These are phyloP conservation scores for Penicillium sp. DNA, from an alignment of 2,329 filamentous ascomycete genomes.

Conservation along the genomic window DNA sequence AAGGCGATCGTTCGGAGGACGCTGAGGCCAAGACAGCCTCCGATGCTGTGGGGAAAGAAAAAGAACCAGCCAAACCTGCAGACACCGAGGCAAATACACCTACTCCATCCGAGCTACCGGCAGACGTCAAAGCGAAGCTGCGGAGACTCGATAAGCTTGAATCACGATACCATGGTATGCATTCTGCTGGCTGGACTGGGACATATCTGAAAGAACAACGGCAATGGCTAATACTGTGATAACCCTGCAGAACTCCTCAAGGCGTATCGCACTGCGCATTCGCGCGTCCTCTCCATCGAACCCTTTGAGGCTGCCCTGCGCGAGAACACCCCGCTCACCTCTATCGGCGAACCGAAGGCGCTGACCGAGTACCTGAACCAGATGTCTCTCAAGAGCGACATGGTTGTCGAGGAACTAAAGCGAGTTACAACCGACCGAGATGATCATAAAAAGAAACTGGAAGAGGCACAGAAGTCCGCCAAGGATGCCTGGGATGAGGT, in stretches of 20 bases:
- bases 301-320: constrained; percentile 87
- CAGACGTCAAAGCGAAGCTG: constrained; percentile 71
- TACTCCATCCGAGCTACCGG: constrained; percentile 58
- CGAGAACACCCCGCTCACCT: constrained; percentile 87
- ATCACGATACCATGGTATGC: constrained; percentile 73
- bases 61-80: constrained; percentile 17
- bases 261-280: constrained; percentile 88
- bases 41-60: constrained; percentile 2
- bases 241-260: constrained; percentile 70
- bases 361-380: constrained; percentile 89
- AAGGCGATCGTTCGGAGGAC: constrained; percentile 23
- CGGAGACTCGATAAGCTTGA: constrained; percentile 89
- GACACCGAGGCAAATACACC: constrained; percentile 23
- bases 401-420: constrained; percentile 93
- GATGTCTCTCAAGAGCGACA: constrained; percentile 78
- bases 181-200: constrained; percentile 1
- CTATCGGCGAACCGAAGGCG: constrained; percentile 78
- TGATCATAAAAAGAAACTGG: constrained; percentile 70
- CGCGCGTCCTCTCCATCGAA: constrained; percentile 80
- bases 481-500: constrained; percentile 64
- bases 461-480: constrained; percentile 64
- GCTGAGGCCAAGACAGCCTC: constrained; percentile 26
- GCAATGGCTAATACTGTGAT: background rate
- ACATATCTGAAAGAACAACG: too few relatives aligned
- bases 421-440: constrained; percentile 79